Percentiles rank a stretch among this genome's conserved stretches.
Conservation (phyloP, 169 alveolate species). For the Plasmodium coatneyi region DNA sequence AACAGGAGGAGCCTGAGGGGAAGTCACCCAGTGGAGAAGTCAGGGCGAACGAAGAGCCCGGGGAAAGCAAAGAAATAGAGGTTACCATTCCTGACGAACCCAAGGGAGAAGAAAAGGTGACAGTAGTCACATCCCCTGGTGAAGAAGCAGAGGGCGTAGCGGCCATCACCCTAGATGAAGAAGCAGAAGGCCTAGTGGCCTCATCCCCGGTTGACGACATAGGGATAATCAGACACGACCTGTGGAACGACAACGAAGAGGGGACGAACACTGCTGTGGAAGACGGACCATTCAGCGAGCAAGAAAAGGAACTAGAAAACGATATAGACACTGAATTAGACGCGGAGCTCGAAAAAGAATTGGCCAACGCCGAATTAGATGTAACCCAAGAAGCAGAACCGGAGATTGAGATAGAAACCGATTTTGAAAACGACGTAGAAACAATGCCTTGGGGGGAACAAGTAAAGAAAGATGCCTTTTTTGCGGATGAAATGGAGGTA, state of each 20-base stretch:
- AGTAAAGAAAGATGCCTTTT: not conserved
- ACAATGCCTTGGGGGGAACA: not conserved
- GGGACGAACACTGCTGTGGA: not conserved
- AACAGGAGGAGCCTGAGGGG: not conserved
- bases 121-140: not conserved
- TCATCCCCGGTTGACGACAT: not conserved
- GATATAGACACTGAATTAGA: slow-evolving; percentile 1
- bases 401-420: not conserved
- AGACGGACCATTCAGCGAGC: not conserved
- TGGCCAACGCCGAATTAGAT: not conserved
- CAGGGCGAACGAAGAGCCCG: not conserved
- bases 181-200: not conserved
- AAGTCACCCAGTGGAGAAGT: not conserved
- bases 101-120: not conserved
- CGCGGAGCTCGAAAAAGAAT: not conserved
- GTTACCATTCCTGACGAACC: not conserved
- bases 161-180: not conserved
- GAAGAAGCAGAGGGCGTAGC: not conserved
- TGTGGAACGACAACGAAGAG: not conserved
- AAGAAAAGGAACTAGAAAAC: not conserved
- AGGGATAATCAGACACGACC: not conserved
- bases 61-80: not conserved
- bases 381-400: not conserved
- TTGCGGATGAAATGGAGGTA: not conserved
- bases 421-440: not conserved